phyloP scores from a whole-genome alignment of 2,329 filamentous ascomycete genomes.

The Metarhizium album region DNA sequence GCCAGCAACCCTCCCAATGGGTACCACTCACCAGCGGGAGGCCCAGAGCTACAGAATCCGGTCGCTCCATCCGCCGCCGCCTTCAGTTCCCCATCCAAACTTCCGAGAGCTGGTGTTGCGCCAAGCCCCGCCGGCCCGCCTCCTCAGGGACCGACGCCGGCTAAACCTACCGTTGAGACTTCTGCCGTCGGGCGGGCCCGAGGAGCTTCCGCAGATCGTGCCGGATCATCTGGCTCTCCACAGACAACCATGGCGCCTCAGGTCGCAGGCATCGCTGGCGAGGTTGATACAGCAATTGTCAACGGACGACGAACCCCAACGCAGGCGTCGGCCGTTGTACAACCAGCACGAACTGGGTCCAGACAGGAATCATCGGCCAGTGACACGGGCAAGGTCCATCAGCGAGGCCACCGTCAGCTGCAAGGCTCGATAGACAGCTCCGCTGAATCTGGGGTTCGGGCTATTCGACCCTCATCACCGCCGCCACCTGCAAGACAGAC shows the following conservation, averaged over 20 bases:
- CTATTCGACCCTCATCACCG: slow-evolving; percentile 42
- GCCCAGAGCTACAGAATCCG: slow-evolving; percentile 25
- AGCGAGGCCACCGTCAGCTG: slow-evolving; percentile 28
- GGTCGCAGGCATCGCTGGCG: slow-evolving; percentile 30
- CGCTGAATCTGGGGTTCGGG: slow-evolving; percentile 43
- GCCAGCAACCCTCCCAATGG: slow-evolving; percentile 30
- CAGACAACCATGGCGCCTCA: slow-evolving; percentile 9
- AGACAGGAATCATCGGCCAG: slow-evolving; percentile 23
- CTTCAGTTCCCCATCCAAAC: slow-evolving; percentile 23
- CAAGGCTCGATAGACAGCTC: slow-evolving; percentile 61
- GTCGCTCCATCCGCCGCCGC: slow-evolving; percentile 11
- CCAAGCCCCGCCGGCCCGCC: slow-evolving; percentile 38
- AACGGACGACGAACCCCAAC: slow-evolving; percentile 58
- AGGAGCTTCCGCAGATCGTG: slow-evolving; percentile 39
- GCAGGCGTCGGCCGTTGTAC: slow-evolving; percentile 33
- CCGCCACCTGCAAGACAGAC: slow-evolving; percentile 46
- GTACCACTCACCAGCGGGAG: slow-evolving; percentile 26
- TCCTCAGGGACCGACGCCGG: slow-evolving; percentile 42
- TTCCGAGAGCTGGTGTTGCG: slow-evolving; percentile 18
- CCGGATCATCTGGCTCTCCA: slow-evolving; percentile 26
- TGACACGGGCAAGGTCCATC: slow-evolving; percentile 23
- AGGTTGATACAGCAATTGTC: slow-evolving; percentile 37
- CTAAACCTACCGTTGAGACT: slow-evolving; percentile 33
- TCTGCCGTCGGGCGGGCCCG: slow-evolving; percentile 31
- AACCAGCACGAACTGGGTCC: slow-evolving; percentile 32